Evolutionary conservation across 306 rosid species (phyloP).

Genomic region (Prunus campanulata): DNA sequence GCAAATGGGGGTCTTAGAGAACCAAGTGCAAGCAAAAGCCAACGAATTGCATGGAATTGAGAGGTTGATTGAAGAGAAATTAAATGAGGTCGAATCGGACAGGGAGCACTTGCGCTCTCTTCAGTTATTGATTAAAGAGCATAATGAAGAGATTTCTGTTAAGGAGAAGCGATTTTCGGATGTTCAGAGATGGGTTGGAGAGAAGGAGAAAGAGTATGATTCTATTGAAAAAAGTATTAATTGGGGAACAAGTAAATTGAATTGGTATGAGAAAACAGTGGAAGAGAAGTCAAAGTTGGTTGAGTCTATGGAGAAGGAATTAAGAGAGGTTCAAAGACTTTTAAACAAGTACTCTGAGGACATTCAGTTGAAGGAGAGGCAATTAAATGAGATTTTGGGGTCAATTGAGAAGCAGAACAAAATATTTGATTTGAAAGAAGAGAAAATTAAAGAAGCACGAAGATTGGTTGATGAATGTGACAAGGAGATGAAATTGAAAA

Average conservation of each 20-base stretch:
- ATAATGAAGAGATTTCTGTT: not conserved
- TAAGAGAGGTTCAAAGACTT: not conserved
- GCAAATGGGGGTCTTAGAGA: not conserved
- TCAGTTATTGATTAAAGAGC: not conserved
- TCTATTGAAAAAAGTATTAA: not conserved
- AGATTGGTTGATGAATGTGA: not conserved
- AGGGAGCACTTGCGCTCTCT: not conserved
- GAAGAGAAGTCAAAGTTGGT: not conserved
- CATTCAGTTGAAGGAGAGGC: not conserved
- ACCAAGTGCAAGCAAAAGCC: not conserved
- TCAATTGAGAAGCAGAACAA: conserved; percentile 3
- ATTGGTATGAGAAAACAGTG: not conserved
- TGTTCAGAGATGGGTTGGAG: not conserved
- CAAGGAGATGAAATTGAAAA: not conserved
- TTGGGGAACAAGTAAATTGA: not conserved
- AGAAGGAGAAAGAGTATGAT: conserved; percentile 11
- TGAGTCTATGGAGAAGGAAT: not conserved
- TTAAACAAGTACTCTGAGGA: not conserved
- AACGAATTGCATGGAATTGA: not conserved
- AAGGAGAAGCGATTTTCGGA: not conserved
- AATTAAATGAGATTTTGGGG: conserved; percentile 2
- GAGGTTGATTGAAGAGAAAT: conserved; percentile 1
- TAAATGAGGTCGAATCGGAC: not conserved
- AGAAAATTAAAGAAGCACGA: not conserved
- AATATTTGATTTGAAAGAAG: not conserved